Conservation (phyloP, 106 monocot species). For the Acanthochlamys bracteata region DNA sequence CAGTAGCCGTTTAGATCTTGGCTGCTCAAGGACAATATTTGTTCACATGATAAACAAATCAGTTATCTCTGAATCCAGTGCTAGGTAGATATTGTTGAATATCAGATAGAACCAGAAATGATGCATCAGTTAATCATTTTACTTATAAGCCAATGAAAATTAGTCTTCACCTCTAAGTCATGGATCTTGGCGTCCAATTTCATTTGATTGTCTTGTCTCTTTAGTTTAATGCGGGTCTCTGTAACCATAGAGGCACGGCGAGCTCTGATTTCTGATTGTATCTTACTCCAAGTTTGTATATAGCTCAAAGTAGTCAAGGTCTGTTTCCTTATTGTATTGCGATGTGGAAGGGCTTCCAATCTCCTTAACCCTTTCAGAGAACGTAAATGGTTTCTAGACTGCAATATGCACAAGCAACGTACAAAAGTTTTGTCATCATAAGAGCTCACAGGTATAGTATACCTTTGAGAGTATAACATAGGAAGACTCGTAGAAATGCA, state of each 20-base stretch:
- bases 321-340: constrained; percentile 40
- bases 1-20: not conserved
- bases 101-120: too few relatives aligned
- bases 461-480: too few relatives aligned
- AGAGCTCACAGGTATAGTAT: not conserved
- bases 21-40: too few relatives aligned
- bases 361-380: constrained; percentile 36
- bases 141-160: not conserved
- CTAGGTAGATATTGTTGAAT: too few relatives aligned
- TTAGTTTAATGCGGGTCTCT: constrained; percentile 56
- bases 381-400: constrained; percentile 50
- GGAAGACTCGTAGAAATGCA: too few relatives aligned
- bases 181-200: constrained; percentile 72
- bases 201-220: constrained; percentile 49
- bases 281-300: constrained; percentile 47
- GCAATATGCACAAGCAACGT: not conserved
- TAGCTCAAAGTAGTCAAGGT: constrained; percentile 35
- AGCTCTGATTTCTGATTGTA: constrained; percentile 52
- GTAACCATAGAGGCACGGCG: constrained; percentile 55
- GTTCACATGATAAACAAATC: too few relatives aligned
- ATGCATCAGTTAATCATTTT: not conserved
- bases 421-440: not conserved
- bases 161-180: constrained; percentile 41
- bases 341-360: constrained; percentile 23
- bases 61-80: too few relatives aligned